A percentile compares a stretch with the other conserved stretches of the same genome.
These are phyloP conservation scores for Trametes versicolor DNA, from an alignment of 1,284 basidiomycete species.

Conservation along the genomic window DNA sequence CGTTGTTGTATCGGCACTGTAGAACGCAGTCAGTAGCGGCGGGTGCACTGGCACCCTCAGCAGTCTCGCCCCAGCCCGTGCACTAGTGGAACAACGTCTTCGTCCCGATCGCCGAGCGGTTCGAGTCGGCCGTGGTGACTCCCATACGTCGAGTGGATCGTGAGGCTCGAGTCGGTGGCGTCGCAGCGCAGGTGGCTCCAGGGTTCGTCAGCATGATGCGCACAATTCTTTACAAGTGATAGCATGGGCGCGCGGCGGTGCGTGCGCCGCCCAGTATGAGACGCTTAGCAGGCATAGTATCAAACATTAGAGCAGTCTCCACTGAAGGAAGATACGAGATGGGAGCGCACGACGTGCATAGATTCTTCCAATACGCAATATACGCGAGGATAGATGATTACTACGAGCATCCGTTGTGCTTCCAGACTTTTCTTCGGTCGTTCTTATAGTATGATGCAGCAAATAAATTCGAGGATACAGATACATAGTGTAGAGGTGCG, in stretches of 20 bases:
- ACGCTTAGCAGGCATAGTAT: too few relatives aligned
- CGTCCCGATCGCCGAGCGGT: conserved; percentile 28
- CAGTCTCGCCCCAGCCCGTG: conserved; percentile 40
- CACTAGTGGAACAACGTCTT: conserved; percentile 38
- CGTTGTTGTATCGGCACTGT: conserved; percentile 33
- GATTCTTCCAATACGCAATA: too few relatives aligned
- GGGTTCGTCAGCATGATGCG: conserved; percentile 19
- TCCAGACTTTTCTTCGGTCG: too few relatives aligned
- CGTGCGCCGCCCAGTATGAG: too few relatives aligned
- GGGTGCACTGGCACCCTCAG: conserved; percentile 41
- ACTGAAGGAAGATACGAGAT: too few relatives aligned
- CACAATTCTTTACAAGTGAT: conserved; percentile 30
- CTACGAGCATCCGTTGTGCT: too few relatives aligned
- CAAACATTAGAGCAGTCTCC: too few relatives aligned
- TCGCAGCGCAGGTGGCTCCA: conserved; percentile 15
- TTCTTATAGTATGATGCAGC: too few relatives aligned
- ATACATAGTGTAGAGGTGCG: too few relatives aligned
- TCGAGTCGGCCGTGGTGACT: conserved; percentile 37
- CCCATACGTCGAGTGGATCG: conserved; percentile 40
- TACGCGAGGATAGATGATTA: too few relatives aligned
- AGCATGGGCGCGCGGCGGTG: conserved; percentile 28
- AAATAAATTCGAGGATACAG: too few relatives aligned
- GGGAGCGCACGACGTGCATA: too few relatives aligned
- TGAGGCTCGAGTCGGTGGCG: conserved; percentile 18
- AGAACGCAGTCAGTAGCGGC: conserved; percentile 35